Evolutionary conservation across 192 early-diverging fungal genomes (phyloP), one percentile per base, ranked within the genome.

Genomic region (Coemansia sp.): DNA sequence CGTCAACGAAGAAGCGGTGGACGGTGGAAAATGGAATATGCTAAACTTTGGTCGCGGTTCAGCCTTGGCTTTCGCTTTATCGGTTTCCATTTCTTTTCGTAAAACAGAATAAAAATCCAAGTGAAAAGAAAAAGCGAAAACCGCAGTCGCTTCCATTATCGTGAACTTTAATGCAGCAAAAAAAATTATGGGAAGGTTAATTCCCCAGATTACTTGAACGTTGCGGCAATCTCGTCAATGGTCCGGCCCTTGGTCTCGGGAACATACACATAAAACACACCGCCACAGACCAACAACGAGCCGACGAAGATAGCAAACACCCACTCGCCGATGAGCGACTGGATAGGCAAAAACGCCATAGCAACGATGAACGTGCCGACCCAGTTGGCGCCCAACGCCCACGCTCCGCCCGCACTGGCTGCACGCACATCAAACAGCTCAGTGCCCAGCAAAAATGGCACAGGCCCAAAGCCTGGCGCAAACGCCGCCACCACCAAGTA

Each of bases 361-460:
- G 79, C 73, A 0, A 82, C 70, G 27, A 82, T 64, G 48, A 82
- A 82, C 0, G 73, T 72, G 21, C 79, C 73, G 24, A 61, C 57
- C 79, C 79, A 82, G 63, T 76, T 82, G 3, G 79, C 74, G 3
- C 69, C 74, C 35, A 82, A 19, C 2, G 73, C 72, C 73, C 73
- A 81, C 5, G 79, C 75, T 1, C 73, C 68, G 27, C 73, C 74
- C 6, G 79, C 79, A 19, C 66, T 56, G 0, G 74, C 70, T 2
- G 79, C 79, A 1, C 60, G 57, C 50, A 71, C 67, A 19, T 76
- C 70, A 56, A 82, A 82, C 15, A 82, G 64, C 58, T 82, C 79
- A 1, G 74, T 82, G 15, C 70, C 70, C 11, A 82, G 69, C 70
- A 82, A 32, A 50, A 82, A 82, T 10, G 79, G 79, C 15, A 82